phyloP scores from a whole-genome alignment of 345 rosid genomes.

The Pistacia vera region DNA sequence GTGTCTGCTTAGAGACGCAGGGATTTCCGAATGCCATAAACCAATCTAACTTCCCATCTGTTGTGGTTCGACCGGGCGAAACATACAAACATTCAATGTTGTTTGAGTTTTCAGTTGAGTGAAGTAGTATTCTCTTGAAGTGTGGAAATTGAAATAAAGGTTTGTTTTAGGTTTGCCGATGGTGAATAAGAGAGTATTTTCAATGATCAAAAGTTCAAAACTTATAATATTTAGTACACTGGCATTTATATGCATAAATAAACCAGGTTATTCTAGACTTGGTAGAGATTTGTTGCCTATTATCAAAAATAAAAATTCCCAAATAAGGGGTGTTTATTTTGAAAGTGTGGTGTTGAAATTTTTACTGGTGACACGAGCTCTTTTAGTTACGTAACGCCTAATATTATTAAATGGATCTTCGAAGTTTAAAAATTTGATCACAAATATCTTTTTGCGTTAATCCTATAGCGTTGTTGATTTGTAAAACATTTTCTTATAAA shows the following conservation, averaged over 20 bases:
- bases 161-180: neutral
- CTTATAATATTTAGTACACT: neutral
- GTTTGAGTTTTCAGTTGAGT: conserved; percentile 72
- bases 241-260: neutral
- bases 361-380: no score
- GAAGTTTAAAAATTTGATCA: no score
- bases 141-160: conserved; percentile 17
- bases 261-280: neutral
- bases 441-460: no score
- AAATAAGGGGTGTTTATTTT: no score
- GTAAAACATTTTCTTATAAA: no score
- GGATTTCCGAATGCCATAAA: conserved; percentile 90
- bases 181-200: neutral
- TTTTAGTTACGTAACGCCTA: no score
- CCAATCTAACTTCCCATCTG: conserved; percentile 75
- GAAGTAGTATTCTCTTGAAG: conserved; percentile 15
- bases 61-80: conserved; percentile 77
- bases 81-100: conserved; percentile 79
- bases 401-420: no score
- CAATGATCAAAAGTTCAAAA: conserved; percentile 1
- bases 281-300: no score
- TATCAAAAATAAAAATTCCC: no score
- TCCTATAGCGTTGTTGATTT: no score
- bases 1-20: conserved; percentile 88
- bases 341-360: no score